Conservation (phyloP, 768 basidiomycete species). For the Naganishia randhawae region DNA sequence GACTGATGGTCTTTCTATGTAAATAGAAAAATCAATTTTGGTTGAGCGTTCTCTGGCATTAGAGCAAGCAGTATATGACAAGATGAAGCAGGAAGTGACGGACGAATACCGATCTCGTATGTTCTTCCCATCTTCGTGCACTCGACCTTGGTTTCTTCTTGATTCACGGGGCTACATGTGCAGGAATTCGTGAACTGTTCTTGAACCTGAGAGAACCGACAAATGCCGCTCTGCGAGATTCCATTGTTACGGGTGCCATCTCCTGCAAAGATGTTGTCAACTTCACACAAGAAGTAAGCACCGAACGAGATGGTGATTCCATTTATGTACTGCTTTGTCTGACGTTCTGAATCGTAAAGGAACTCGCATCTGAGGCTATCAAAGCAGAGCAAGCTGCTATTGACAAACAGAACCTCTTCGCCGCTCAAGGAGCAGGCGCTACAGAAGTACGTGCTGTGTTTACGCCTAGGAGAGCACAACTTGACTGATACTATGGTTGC, state of each 20-base stretch:
- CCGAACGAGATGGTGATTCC: neutral
- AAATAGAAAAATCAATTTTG: constrained; percentile 66
- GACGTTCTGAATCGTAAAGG: constrained; percentile 55
- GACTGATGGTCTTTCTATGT: neutral
- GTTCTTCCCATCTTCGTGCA: constrained; percentile 20
- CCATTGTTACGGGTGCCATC: constrained; percentile 77
- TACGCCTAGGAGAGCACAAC: neutral
- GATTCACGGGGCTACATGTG: constrained; percentile 58
- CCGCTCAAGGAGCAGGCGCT: constrained; percentile 82
- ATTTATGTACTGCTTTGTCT: neutral
- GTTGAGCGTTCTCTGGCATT: constrained; percentile 64
- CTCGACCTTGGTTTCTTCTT: neutral
- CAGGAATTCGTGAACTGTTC: constrained; percentile 79
- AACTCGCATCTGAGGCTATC: constrained; percentile 92
- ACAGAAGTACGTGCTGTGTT: constrained; percentile 37
- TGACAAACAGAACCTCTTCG: constrained; percentile 78
- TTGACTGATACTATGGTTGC: neutral
- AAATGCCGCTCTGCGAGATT: constrained; percentile 79
- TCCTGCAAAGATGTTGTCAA: constrained; percentile 64
- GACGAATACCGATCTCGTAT: constrained; percentile 49
- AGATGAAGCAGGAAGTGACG: constrained; percentile 34
- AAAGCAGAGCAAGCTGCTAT: constrained; percentile 79
- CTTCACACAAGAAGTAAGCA: constrained; percentile 74
- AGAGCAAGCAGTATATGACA: constrained; percentile 62
- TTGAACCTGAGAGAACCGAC: constrained; percentile 94